Conservation (phyloP, 768 basidiomycete genomes). For the Macrolepiota dolichaula region DNA sequence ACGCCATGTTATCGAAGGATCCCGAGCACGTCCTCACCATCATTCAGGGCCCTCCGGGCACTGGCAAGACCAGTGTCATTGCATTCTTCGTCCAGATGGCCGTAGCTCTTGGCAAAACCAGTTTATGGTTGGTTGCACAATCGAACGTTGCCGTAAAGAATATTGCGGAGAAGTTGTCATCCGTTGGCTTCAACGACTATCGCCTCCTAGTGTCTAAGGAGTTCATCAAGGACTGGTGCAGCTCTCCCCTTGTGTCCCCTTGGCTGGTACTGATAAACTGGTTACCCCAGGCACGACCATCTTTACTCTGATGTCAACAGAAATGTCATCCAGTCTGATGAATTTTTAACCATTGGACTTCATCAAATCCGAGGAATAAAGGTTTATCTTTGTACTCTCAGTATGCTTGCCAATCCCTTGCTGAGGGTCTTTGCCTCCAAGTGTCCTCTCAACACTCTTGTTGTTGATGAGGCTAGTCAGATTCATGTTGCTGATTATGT, state of each 20-base stretch:
- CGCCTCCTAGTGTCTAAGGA: constrained; percentile 67
- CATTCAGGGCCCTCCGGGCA: constrained; percentile 61
- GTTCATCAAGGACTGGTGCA: constrained; percentile 65
- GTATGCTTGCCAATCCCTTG: constrained; percentile 58
- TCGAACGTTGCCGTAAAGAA: constrained; percentile 89
- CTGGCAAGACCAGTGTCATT: constrained; percentile 75
- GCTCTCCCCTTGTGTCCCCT: constrained; percentile 7
- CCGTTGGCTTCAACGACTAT: constrained; percentile 52
- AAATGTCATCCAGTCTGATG: constrained; percentile 51
- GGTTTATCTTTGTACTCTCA: constrained; percentile 73
- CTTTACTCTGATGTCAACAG: constrained; percentile 48
- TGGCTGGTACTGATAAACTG: background rate
- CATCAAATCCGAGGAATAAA: constrained; percentile 29
- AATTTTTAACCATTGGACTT: constrained; percentile 23
- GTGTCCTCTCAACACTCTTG: constrained; percentile 45
- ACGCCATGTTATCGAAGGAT: constrained; percentile 40
- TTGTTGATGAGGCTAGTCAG: constrained; percentile 68
- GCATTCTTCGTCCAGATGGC: constrained; percentile 55
- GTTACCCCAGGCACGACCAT: constrained; percentile 69
- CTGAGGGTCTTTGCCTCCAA: constrained; percentile 30
- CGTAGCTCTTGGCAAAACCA: constrained; percentile 31
- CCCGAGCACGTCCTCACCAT: constrained; percentile 36
- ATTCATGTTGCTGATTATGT: constrained; percentile 57
- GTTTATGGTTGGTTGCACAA: constrained; percentile 82
- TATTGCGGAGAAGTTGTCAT: constrained; percentile 76